Percentiles rank a stretch among this genome's conserved stretches.
Evolutionary conservation across 768 basidiomycete genomes (phyloP).

Genomic region (Dendrothele bispora): DNA sequence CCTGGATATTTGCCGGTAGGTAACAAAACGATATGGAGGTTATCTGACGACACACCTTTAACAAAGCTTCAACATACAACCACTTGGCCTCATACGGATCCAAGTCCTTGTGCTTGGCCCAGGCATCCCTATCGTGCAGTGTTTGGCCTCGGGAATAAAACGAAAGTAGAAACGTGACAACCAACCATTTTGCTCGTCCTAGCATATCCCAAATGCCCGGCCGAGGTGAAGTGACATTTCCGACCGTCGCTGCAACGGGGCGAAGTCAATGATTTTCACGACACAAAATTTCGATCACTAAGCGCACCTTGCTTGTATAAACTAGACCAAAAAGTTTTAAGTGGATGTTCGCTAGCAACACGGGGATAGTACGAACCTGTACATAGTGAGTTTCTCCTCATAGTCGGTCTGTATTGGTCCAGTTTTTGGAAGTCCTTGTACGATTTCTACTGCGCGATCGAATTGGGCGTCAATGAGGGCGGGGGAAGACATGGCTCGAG

Average conservation of each 20-base stretch:
- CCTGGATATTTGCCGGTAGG: constrained; percentile 43
- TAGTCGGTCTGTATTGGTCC: constrained; percentile 96
- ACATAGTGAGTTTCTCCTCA: constrained; percentile 93
- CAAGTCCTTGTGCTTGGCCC: constrained; percentile 90
- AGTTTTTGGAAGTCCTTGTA: constrained; percentile 88
- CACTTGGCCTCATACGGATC: constrained; percentile 80
- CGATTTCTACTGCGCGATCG: constrained; percentile 91
- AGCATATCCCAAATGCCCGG: constrained; percentile 92
- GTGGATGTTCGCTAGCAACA: not conserved
- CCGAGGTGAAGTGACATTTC: constrained; percentile 76
- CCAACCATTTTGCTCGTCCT: constrained; percentile 94
- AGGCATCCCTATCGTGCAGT: constrained; percentile 71
- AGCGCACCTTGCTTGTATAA: constrained; percentile 87
- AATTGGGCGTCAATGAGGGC: constrained; percentile 83
- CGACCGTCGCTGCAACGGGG: constrained; percentile 69
- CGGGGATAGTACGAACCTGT: constrained; percentile 54
- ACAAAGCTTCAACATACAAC: constrained; percentile 83
- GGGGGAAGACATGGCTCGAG: constrained; percentile 52
- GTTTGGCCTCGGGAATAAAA: not conserved
- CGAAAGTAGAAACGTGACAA: constrained; percentile 19
- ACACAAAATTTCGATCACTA: constrained; percentile 2
- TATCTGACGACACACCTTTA: constrained; percentile 57
- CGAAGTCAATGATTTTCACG: not conserved
- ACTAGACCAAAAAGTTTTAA: constrained; percentile 36
- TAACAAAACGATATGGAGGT: not conserved